Conservation (phyloP, 495 filamentous ascomycete genomes). For the Xylaria acuta region DNA sequence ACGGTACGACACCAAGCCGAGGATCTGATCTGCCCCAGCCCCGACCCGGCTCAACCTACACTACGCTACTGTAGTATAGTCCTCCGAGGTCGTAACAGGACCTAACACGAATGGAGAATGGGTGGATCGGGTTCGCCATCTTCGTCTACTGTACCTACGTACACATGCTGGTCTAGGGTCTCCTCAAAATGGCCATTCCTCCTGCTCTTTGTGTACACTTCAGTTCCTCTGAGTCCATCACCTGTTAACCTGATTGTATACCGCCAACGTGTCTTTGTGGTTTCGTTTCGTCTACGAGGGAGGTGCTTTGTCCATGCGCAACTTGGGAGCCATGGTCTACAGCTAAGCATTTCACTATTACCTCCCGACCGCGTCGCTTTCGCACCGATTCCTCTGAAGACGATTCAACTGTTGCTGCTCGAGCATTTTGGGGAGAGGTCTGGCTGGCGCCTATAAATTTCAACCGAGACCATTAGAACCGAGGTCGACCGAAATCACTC, state of each 20-base stretch:
- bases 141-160: conserved; percentile 6
- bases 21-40: conserved; percentile 22
- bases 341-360: neutral
- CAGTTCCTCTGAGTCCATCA: conserved; percentile 5
- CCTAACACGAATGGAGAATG: conserved; percentile 18
- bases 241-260: neutral
- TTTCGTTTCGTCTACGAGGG: conserved; percentile 14
- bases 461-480: neutral
- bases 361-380: conserved; percentile 12
- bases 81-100: conserved; percentile 23
- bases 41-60: conserved; percentile 20
- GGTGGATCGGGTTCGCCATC: conserved; percentile 25
- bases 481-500: conserved; percentile 8
- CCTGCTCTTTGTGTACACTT: conserved; percentile 17
- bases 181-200: conserved; percentile 24
- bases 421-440: neutral
- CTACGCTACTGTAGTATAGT: conserved; percentile 22
- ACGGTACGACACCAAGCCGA: conserved; percentile 23
- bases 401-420: neutral
- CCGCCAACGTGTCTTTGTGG: neutral
- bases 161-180: conserved; percentile 17
- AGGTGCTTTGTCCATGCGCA: conserved; percentile 15
- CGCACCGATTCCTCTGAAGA: neutral
- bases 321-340: conserved; percentile 23
- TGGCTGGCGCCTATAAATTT: neutral